Evolutionary conservation across 2,329 filamentous ascomycete species (phyloP).

Genomic region (Fusarium tupiense): DNA sequence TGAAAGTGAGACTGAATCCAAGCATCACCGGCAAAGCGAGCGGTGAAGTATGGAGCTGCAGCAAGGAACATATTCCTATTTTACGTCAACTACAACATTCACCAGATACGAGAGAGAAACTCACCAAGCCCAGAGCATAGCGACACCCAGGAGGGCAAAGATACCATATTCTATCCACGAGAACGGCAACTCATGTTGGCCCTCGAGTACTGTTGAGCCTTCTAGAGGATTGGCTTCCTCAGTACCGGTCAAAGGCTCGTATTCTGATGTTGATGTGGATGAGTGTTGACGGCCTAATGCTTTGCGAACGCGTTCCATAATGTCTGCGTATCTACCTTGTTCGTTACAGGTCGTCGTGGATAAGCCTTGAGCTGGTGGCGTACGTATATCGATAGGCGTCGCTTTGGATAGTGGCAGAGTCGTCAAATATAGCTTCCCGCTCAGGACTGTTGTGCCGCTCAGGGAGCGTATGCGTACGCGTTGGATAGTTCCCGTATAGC

Average conservation of each 20-base stretch:
- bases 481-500: background rate
- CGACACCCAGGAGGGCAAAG: slow-evolving; percentile 85
- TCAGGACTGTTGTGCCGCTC: slow-evolving; percentile 16
- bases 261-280: slow-evolving; percentile 43
- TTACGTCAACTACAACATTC: slow-evolving; percentile 5
- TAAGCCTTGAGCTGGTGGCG: background rate
- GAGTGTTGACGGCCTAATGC: slow-evolving; percentile 36
- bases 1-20: slow-evolving; percentile 87
- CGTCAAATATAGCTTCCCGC: slow-evolving; percentile 17
- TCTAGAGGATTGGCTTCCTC: slow-evolving; percentile 44
- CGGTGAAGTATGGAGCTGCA: slow-evolving; percentile 90
- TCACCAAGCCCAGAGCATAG: slow-evolving; percentile 98
- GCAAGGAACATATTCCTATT: slow-evolving; percentile 97
- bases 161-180: slow-evolving; percentile 88
- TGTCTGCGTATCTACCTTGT: background rate
- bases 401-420: background rate
- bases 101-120: slow-evolving; percentile 35
- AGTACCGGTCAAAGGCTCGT: slow-evolving; percentile 46
- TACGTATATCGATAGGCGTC: background rate
- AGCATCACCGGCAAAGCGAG: slow-evolving; percentile 75
- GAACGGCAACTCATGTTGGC: slow-evolving; percentile 65
- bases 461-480: slow-evolving; percentile 11
- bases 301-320: slow-evolving; percentile 44
- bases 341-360: background rate
- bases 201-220: slow-evolving; percentile 43